Percentiles rank a stretch among this genome's conserved stretches.
phyloP scores from a whole-genome alignment of 345 rosid genomes.

The Eucalyptus tenuipes region DNA sequence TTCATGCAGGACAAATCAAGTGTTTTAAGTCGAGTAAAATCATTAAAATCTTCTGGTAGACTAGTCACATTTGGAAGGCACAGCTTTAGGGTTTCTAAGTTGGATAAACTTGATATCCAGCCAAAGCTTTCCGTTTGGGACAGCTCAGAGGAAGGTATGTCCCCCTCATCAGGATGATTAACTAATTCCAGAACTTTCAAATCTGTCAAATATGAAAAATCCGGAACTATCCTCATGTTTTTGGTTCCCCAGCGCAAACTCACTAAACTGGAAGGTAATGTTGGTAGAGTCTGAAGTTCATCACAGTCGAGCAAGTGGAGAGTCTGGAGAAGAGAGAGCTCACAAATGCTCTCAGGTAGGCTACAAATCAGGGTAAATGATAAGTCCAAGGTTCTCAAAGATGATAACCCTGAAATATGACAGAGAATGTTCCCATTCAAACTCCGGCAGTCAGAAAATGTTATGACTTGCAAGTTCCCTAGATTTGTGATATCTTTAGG shows the following conservation, averaged over 20 bases:
- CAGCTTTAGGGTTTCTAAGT: neutral
- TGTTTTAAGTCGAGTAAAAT: neutral
- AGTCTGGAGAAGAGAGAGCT: neutral
- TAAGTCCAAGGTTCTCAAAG: neutral
- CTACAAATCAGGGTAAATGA: neutral
- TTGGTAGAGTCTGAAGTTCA: neutral
- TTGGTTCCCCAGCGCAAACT: neutral
- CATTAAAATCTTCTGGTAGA: neutral
- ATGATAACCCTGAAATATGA: neutral
- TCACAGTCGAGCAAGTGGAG: neutral
- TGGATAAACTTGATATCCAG: neutral
- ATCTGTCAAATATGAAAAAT: neutral
- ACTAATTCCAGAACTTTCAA: neutral
- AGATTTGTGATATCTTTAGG: neutral
- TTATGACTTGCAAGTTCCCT: neutral
- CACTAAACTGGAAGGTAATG: neutral
- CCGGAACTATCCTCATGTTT: neutral
- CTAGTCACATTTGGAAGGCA: neutral
- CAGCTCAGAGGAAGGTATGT: neutral
- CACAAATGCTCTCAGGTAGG: neutral
- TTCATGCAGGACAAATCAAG: neutral
- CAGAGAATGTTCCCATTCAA: neutral
- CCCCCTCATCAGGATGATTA: neutral
- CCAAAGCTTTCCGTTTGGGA: neutral
- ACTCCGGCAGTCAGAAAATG: neutral